Evolutionary conservation across 1,139 yeast species (phyloP), one percentile per base, ranked within the genome.

Genomic region (Suhomyces choctaworum): DNA sequence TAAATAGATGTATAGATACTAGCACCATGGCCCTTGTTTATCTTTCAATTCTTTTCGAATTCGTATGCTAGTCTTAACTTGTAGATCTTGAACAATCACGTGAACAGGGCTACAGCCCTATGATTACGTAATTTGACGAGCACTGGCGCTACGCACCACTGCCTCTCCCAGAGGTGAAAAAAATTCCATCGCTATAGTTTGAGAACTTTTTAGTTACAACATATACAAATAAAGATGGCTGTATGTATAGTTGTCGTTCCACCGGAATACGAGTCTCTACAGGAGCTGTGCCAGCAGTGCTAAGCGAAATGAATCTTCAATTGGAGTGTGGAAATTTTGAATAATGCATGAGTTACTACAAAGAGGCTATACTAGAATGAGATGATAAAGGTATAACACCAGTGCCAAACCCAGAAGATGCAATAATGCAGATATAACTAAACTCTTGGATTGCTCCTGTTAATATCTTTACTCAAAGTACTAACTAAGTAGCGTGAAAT

Each of bases 401-500:
- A n/a, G n/a, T n/a, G n/a, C n/a, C n/a, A n/a, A n/a, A n/a, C n/a
- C n/a, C n/a, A n/a, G n/a, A n/a, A n/a, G n/a, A n/a, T n/a, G n/a
- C n/a, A n/a, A n/a, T n/a, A n/a, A n/a, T n/a, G n/a, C n/a, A n/a
- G n/a, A n/a, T n/a, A 23, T 10, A 12, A n/a, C 11, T 13, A 23
- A 23, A 12, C 11, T n/a, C n/a, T n/a, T 5, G n/a, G 7, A 11
- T 9, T 23, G 25, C 13, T n/a, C 30, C 15, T 12, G 15, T 20
- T 9, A 19, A 19, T 7, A 19, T 7, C 9, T 19, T 7, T 27
- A 8, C 22, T n/a, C n/a, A n/a, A 16, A 11, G 32, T 56, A 56
- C 62, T 56, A 54, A 57, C 58, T 27, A 27, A 25, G 31, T 37
- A 64, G 70, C 69, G 64, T 62, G 95, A 90, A 82, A 84, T 90